Evolutionary conservation across 345 rosid genomes (phyloP).

Genomic region (Populus alba): DNA sequence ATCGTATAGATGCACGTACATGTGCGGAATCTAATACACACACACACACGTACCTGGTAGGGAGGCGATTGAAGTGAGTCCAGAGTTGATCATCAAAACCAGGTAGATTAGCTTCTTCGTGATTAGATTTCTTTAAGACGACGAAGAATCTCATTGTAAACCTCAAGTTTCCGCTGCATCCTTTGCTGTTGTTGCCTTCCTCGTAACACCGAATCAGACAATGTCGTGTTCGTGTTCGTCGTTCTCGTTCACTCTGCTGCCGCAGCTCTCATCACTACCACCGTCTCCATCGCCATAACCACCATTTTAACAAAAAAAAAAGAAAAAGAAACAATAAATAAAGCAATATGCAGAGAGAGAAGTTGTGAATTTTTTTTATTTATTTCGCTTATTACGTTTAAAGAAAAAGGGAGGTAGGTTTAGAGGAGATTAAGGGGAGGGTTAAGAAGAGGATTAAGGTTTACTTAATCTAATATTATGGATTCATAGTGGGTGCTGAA

Average conservation of each 20-base stretch:
- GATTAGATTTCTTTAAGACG: constrained; percentile 54
- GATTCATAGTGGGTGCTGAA: not conserved
- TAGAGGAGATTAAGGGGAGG: not conserved
- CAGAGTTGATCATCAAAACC: constrained; percentile 79
- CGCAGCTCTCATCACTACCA: constrained; percentile 51
- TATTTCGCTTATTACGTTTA: not conserved
- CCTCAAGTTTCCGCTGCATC: constrained; percentile 53
- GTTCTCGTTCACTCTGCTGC: constrained; percentile 43
- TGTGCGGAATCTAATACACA: not conserved
- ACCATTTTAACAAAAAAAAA: not conserved
- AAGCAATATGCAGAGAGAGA: not conserved
- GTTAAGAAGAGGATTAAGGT: not conserved
- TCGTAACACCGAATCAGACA: constrained; percentile 26
- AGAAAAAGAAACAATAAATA: not conserved
- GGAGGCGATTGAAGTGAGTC: constrained; percentile 91
- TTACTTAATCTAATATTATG: not conserved
- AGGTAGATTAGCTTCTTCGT: constrained; percentile 52
- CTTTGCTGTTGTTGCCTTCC: constrained; percentile 44
- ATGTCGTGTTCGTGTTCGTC: constrained; percentile 31
- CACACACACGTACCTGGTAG: constrained; percentile 51
- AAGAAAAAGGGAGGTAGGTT: not conserved
- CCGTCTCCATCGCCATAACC: constrained; percentile 50
- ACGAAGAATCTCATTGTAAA: constrained; percentile 65
- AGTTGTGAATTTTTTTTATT: not conserved
- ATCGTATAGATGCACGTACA: not conserved